A percentile compares a stretch with the other conserved stretches of the same genome.
Evolutionary conservation across 179 eudicot species (phyloP).

Genomic region (Beta lomatogona): DNA sequence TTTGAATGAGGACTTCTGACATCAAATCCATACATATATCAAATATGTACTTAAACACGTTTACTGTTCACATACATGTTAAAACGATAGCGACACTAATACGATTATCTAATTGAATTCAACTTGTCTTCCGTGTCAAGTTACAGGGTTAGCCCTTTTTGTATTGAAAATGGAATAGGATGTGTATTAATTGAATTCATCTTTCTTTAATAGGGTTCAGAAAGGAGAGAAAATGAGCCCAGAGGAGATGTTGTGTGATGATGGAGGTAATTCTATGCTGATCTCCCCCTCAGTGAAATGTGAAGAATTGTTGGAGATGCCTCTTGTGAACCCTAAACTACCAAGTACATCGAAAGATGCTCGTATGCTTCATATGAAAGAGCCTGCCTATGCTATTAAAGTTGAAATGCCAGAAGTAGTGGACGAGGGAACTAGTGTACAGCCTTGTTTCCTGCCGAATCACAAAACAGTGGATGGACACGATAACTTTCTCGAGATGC

Average conservation of each 20-base stretch:
- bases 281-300: conserved; percentile 27
- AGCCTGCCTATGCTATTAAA: background rate
- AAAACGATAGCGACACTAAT: no score
- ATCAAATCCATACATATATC: background rate
- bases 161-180: background rate
- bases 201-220: conserved; percentile 13
- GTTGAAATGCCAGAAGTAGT: background rate
- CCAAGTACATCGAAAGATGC: conserved; percentile 9
- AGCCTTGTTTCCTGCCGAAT: no score
- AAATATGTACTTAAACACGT: no score
- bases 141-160: background rate
- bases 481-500: background rate
- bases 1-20: background rate
- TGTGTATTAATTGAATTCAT: conserved; percentile 14
- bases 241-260: conserved; percentile 25
- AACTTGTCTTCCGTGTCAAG: background rate
- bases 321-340: background rate
- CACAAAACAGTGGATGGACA: background rate
- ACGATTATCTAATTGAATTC: background rate
- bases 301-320: conserved; percentile 3
- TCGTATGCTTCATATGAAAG: background rate
- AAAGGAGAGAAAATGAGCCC: conserved; percentile 33
- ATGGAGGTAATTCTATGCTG: conserved; percentile 26
- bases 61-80: background rate
- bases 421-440: no score